phyloP scores from a whole-genome alignment of 2,329 filamentous ascomycete genomes.

The Didymella glomerata region DNA sequence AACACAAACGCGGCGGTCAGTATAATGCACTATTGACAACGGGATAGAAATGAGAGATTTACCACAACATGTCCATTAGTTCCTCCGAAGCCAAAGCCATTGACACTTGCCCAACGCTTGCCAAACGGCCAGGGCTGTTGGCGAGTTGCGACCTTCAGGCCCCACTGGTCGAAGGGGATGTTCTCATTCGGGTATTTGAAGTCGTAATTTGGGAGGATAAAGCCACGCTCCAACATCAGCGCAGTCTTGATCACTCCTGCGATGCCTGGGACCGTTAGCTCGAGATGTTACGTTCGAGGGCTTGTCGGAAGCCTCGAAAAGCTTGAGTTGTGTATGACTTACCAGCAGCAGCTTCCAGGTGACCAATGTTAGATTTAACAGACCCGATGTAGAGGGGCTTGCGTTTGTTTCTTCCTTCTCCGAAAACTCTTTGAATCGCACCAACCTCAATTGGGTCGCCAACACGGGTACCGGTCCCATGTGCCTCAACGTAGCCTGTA shows the following conservation, averaged over 20 bases:
- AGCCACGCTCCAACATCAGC: conserved; percentile 51
- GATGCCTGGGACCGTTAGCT: neutral
- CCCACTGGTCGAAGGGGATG: conserved; percentile 25
- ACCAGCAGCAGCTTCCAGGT: conserved; percentile 52
- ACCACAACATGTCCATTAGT: conserved; percentile 20
- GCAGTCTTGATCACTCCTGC: conserved; percentile 48
- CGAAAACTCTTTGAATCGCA: conserved; percentile 42
- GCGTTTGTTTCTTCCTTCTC: conserved; percentile 19
- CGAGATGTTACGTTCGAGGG: too few relatives aligned
- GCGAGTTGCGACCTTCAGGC: conserved; percentile 25
- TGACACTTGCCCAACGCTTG: conserved; percentile 53
- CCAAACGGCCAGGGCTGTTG: conserved; percentile 30
- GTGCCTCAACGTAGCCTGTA: conserved; percentile 43
- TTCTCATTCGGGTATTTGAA: conserved; percentile 26
- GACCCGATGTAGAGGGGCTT: conserved; percentile 21
- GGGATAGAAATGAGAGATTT: neutral
- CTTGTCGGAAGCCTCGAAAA: neutral
- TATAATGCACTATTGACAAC: neutral
- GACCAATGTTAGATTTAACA: conserved; percentile 43
- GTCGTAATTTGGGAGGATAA: conserved; percentile 41
- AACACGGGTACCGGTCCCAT: conserved; percentile 65
- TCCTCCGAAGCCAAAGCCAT: conserved; percentile 51
- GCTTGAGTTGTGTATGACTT: neutral
- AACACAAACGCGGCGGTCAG: conserved; percentile 45
- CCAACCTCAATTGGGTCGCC: conserved; percentile 37